Conservation (phyloP, 2,329 filamentous ascomycete genomes). For the Verticillium dahliae region DNA sequence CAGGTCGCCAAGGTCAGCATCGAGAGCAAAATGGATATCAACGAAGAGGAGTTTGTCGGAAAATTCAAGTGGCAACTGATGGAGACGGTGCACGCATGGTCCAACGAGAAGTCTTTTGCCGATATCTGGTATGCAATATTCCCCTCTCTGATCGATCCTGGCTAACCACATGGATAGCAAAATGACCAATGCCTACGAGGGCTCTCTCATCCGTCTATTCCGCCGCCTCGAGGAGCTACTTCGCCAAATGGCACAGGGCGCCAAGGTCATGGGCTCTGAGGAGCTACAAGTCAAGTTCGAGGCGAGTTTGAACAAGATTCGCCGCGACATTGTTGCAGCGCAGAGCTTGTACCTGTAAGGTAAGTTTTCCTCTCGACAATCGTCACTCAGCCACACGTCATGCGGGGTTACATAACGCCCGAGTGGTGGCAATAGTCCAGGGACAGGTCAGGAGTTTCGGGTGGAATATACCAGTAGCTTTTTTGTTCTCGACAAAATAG, state of each 20-base stretch:
- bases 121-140: conserved; percentile 76
- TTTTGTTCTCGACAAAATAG: conserved; percentile 1
- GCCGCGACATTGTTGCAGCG: conserved; percentile 89
- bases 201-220: conserved; percentile 92
- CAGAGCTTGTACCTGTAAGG: conserved; percentile 82
- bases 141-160: not conserved
- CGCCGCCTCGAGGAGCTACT: conserved; percentile 89
- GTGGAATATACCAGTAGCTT: conserved; percentile 4
- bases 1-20: conserved; percentile 88
- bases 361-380: not conserved
- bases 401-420: not conserved
- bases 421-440: not conserved
- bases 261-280: conserved; percentile 97
- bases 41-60: conserved; percentile 88
- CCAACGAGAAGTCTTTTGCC: conserved; percentile 80
- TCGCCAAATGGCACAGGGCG: conserved; percentile 89
- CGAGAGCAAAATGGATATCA: conserved; percentile 89
- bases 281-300: conserved; percentile 93
- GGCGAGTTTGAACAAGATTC: conserved; percentile 73
- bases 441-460: not conserved
- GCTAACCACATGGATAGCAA: conserved; percentile 53
- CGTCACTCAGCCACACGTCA: not conserved
- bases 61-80: conserved; percentile 92
- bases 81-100: conserved; percentile 93
- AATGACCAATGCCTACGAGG: conserved; percentile 99